Evolutionary conservation across 148 eudicot genomes (phyloP), one percentile per base, ranked within the genome.

Genomic region (Tetragonia tetragonoides): DNA sequence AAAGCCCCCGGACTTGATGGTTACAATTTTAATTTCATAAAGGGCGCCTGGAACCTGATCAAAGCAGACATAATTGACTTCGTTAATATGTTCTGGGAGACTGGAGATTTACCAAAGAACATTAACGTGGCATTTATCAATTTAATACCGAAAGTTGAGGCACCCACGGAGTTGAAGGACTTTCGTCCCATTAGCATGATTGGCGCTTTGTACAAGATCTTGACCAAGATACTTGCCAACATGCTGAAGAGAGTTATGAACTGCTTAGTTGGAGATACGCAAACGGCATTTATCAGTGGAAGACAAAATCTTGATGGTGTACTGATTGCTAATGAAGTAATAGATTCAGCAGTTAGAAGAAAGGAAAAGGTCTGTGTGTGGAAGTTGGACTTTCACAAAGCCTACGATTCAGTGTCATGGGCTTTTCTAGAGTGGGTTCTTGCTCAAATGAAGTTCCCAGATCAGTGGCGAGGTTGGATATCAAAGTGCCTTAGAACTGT

Each of bases 111-210:
- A 7, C 65, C 65, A 4, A 41, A 8, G 10, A 42, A 7, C 3
- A 46, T 46, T 0, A 69, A 41, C 28, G n/a, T 28, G 3, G 44
- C 73, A 5, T 46, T 23, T 28, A 15, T 69, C 4, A 9, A 37
- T 2, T 14, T 46, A 3, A 69, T 69, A 28, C 73, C 73, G 4
- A 69, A 69, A 46, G 16, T 18, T 0, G 54, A n/a, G 7, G 53
- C 3, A 2, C 34, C 70, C 14, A 0, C 8, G 8, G 18, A 17
- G 7, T 0, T 72, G 10, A 38, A 17, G 6, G 63, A 72, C n/a
- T 72, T 23, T 20, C 16, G 62, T 6, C 75, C 75, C 7, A 72
- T 72, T 28, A 53, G 75, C 63, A 14, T 72, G 7, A 21, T 51
- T 10, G 62, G 73, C 12, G 3, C 56, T 23, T 9, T 70, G 3